A percentile compares a stretch with the other conserved stretches of the same genome.
These are phyloP conservation scores for Rhododendron ferrugineum DNA, from an alignment of 148 eudicot genomes.

Conservation along the genomic window DNA sequence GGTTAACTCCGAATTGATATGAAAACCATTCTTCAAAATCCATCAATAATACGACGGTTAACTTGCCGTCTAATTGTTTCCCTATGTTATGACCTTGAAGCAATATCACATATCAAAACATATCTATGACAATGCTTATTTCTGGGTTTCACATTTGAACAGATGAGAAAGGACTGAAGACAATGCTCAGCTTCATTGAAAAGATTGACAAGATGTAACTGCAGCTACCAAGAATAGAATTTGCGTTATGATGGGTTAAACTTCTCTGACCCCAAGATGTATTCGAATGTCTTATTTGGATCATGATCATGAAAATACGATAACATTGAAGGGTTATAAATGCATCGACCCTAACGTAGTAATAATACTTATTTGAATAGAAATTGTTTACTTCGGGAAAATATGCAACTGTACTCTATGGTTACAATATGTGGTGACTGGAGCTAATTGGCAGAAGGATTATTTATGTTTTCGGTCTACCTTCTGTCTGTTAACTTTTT, in stretches of 20 bases:
- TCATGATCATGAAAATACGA: background rate
- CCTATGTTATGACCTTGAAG: too few relatives aligned
- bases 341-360: background rate
- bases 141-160: background rate
- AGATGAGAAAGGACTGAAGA: slow-evolving; percentile 18
- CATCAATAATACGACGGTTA: too few relatives aligned
- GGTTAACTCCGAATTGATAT: too few relatives aligned
- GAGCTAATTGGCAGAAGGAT: too few relatives aligned
- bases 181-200: slow-evolving; percentile 15
- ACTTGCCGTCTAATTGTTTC: too few relatives aligned
- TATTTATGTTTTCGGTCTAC: too few relatives aligned
- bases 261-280: background rate
- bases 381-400: background rate
- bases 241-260: background rate
- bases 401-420: background rate
- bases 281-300: background rate
- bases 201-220: slow-evolving; percentile 2
- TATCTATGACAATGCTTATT: too few relatives aligned
- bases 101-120: too few relatives aligned
- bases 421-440: too few relatives aligned
- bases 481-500: too few relatives aligned
- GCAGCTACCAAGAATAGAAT: background rate
- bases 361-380: background rate
- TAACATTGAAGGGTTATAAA: background rate
- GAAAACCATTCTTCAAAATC: too few relatives aligned